Evolutionary conservation across 441 rosid genomes (phyloP), one percentile per base, ranked within the genome.

Genomic region (Erysimum cheiri): DNA sequence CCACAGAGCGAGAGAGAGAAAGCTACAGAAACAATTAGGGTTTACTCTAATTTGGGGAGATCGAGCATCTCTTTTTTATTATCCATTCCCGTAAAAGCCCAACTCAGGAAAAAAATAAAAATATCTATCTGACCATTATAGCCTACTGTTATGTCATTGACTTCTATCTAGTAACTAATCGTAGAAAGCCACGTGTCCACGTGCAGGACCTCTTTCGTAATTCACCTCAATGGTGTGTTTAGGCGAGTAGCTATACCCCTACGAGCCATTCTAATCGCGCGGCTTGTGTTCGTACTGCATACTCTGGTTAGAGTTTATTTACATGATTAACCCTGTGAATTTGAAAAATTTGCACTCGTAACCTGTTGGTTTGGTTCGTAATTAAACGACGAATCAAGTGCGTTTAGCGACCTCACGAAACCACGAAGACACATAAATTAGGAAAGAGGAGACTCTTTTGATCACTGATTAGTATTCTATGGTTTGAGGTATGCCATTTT

Each of bases 41-140:
- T 74, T 74, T 74, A 74, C 61, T 74, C 69, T 68, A 31, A 60
- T 74, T 73, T 60, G 60, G 69, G 78, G 67, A 53, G 78, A 60
- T 60, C 48, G 57, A 74, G 58, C 73, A 9, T 74, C 73, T 67
- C 56, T 60, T 28, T 67, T 19, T 53, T 48, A 52, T 74, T 60
- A 67, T 67, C 78, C 73, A 17, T 41, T 43, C 55, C 77, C 49
- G 22, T 59, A 19, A 65, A 65, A 22, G 32, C 70, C 75, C 70
- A 64, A 46, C 14, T 46, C 2, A 44, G 9, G 41, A 35, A 31
- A 11, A 43, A 40, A 17, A 6, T 2, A 7, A 29, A 40, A 0
- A 35, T 14, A 5, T 13, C 1, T 2, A 26, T 24, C 10, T 52
- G 67, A 73, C 72, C 28, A 49, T 73, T 49, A 22, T 73, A 73